These are phyloP conservation scores for Bisporella sp. DNA, from an alignment of 2,329 filamentous ascomycete genomes.

Conservation along the genomic window DNA sequence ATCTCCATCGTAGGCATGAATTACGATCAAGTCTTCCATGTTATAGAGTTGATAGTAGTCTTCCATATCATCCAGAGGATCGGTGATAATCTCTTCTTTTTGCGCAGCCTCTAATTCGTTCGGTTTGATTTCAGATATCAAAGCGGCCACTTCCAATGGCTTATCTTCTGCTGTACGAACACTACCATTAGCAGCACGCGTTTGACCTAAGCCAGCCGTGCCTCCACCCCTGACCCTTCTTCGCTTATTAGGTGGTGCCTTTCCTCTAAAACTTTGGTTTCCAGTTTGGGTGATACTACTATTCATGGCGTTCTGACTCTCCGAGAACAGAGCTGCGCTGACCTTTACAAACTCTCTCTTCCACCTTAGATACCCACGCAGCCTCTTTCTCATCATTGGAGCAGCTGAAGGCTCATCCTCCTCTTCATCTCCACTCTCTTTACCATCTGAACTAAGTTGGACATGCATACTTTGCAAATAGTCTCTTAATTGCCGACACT, in stretches of 20 bases:
- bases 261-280: slow-evolving; percentile 41
- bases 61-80: slow-evolving; percentile 86
- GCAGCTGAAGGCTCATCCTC: slow-evolving; percentile 63
- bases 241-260: slow-evolving; percentile 76
- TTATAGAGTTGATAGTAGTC: slow-evolving; percentile 88
- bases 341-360: slow-evolving; percentile 84
- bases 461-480: slow-evolving; percentile 89
- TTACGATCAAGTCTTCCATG: slow-evolving; percentile 78
- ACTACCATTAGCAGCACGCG: slow-evolving; percentile 65
- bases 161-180: slow-evolving; percentile 76
- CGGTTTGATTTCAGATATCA: slow-evolving; percentile 79
- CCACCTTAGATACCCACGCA: slow-evolving; percentile 85
- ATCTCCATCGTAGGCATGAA: slow-evolving; percentile 93
- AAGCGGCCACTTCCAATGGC: slow-evolving; percentile 70
- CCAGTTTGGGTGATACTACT: slow-evolving; percentile 44
- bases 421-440: slow-evolving; percentile 29
- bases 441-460: slow-evolving; percentile 38
- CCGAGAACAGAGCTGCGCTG: slow-evolving; percentile 68
- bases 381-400: slow-evolving; percentile 83
- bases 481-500: slow-evolving; percentile 81
- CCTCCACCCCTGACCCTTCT: slow-evolving; percentile 78
- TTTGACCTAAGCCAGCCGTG: slow-evolving; percentile 45
- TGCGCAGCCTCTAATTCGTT: slow-evolving; percentile 69
- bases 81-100: slow-evolving; percentile 68
- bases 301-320: slow-evolving; percentile 71